A percentile compares a stretch with the other conserved stretches of the same genome.
phyloP scores from a whole-genome alignment of 257 asterid genomes.

The Nicotiana undulata region DNA sequence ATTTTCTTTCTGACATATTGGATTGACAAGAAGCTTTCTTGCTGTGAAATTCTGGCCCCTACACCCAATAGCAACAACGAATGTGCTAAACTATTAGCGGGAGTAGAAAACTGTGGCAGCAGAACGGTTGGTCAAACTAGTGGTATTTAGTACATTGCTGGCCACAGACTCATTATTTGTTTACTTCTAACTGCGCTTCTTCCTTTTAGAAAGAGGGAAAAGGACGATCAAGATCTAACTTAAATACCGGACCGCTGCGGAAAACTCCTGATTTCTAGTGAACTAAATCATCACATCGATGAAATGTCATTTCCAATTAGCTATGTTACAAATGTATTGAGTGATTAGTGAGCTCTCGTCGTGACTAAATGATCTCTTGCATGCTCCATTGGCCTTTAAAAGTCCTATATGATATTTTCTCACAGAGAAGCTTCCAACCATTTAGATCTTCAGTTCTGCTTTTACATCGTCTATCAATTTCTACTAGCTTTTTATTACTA shows the following conservation, averaged over 20 bases:
- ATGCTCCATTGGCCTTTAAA: not conserved
- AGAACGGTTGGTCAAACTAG: not conserved
- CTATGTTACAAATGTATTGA: slow-evolving; percentile 1
- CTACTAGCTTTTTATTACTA: not conserved
- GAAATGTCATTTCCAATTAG: not conserved
- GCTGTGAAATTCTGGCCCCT: no score
- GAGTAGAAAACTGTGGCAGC: no score
- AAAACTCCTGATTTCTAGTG: not conserved
- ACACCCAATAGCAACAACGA: no score
- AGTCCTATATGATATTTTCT: not conserved
- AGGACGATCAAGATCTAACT: not conserved
- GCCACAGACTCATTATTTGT: not conserved
- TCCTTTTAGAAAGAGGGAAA: not conserved
- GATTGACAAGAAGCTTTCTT: no score
- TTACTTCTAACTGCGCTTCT: not conserved
- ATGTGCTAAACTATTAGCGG: no score
- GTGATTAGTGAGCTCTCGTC: not conserved
- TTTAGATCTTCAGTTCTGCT: not conserved
- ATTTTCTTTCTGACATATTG: no score
- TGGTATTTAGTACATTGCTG: not conserved
- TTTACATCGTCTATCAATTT: not conserved
- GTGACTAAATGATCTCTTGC: not conserved
- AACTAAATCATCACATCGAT: not conserved
- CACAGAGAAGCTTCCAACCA: not conserved
- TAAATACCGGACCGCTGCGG: not conserved